Evolutionary conservation across 129 eudicot species (phyloP), one percentile per base, ranked within the genome.

Genomic region (Flaveria trinervia): DNA sequence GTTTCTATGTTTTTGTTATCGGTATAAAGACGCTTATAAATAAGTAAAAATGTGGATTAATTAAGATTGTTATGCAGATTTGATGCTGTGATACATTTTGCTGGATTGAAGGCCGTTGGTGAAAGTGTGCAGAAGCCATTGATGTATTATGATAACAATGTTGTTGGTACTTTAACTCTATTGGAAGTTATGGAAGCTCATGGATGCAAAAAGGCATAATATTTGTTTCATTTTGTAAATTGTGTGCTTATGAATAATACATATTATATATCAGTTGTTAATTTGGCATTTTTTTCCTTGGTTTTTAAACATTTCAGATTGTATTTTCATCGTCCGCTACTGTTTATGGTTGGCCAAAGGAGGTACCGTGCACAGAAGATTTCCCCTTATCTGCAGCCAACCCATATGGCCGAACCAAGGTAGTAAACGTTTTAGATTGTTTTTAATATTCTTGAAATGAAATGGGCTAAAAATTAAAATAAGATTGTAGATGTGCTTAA

Each of bases 51-150:
- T 44, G 25, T 17, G 15, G 59, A 70, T 70, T 70, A 30, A 59
- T 36, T 0, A 78, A 70, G 49, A 50, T 71, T 56, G 55, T 11
- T 60, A 60, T 79, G 46, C 83, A 93, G 98, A 84, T 93, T 93
- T 84, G 92, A 93, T 62, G 98, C 98, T n/a, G 98, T 93, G 68
- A 93, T 93, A 33, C 98, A 93, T 78, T 93, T 91, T 78, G 98
- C 98, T 81, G 98, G 98, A 72, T 49, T 93, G 50, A 93, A 93
- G 77, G 98, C 98, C 30, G 98, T 93, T 57, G 98, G 98, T 81
- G 98, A 93, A 87, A 93, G 98, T 81, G 97, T 93, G 54, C 82
- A 83, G 66, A 87, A 93, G 70, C 98, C 98, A 8, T 74, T 93
- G 93, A 66, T 73, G 85, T 93, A 93, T 78, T 91, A 91, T 46